Base-by-base conservation (phyloP, 2,329 filamentous ascomycete species). In the Fusarium sterilihyphosum region DNA sequence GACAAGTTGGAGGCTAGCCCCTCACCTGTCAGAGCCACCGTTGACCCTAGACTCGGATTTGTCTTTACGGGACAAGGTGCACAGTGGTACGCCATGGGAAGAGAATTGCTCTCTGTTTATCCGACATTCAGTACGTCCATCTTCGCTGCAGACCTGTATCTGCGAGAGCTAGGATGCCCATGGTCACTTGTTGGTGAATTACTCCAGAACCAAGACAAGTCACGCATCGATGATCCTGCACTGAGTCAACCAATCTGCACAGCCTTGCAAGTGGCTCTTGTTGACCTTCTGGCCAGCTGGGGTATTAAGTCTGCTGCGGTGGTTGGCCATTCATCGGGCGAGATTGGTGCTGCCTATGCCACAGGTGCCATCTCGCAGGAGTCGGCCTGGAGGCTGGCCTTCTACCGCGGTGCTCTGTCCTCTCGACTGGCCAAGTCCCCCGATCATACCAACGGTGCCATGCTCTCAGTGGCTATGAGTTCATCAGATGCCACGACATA, bases 191-290 rank as follows among this genome's bases (percentile, higher is more conserved):
- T 61, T 18, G 59, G 59, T 26, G 59, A 61, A 44, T 22, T 61
- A 8, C 59, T 61, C n/a, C 38, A 54, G 4, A 61, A 61, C 31
- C 37, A 56, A 37, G 47, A 54, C 31, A n/a, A 46, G n/a, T 59
- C 61, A 12, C 41, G 41, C 8, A 63, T 63, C 31, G 52, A 82
- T 14, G 73, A 82, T 24, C 83, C 86, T 1, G 81, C 82, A 8
- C 71, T 88, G 29, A 83, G 85, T 0, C 88, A 90, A 70, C 86
- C 88, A 1, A 75, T 88, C 2, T 89, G 85, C 59, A 89, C 88
- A 0, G 87, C 88, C 0, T 47, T 91, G 2, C 89, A 90, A 71
- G 81, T 90, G 5, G 87, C 80, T 1, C 73, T 87, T 6, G 83
- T 82, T 6, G 77, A 85, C 12, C 73, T 84, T 0, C 76, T 85